Conservation (phyloP, 2,329 filamentous ascomycete genomes). For the Colletotrichum eleusines region DNA sequence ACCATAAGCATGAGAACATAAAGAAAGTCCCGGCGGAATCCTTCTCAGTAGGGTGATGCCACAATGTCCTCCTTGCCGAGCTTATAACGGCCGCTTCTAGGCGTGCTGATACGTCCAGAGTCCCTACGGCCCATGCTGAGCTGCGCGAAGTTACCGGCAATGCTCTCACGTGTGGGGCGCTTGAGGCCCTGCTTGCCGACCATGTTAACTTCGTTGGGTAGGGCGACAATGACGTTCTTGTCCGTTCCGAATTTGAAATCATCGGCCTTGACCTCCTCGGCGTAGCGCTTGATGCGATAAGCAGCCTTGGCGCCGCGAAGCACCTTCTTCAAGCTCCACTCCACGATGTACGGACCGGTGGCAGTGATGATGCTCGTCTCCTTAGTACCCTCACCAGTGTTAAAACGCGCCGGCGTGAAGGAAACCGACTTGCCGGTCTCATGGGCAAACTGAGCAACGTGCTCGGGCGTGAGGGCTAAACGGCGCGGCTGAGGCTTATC, state of each 20-base stretch:
- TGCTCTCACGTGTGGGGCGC: conserved; percentile 92
- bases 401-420: conserved; percentile 95
- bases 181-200: conserved; percentile 87
- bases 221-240: conserved; percentile 96
- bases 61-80: conserved; percentile 87
- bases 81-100: conserved; percentile 74
- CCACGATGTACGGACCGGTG: conserved; percentile 95
- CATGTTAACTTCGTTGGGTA: conserved; percentile 99
- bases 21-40: neutral
- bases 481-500: conserved; percentile 93
- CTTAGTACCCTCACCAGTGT: conserved; percentile 81
- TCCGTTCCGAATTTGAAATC: conserved; percentile 98
- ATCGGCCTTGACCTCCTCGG: conserved; percentile 95
- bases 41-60: conserved; percentile 69
- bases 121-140: conserved; percentile 63
- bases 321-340: conserved; percentile 95
- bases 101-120: conserved; percentile 64
- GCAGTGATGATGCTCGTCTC: conserved; percentile 98
- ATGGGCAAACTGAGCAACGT: conserved; percentile 97
- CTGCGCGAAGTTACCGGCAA: conserved; percentile 70
- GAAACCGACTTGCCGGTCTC: conserved; percentile 88
- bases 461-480: conserved; percentile 87
- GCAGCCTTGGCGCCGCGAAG: conserved; percentile 84
- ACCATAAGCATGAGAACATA: conserved; percentile 11
- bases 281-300: conserved; percentile 96